Evolutionary conservation across 768 basidiomycete genomes (phyloP), one percentile per base, ranked within the genome.

Genomic region (Trametes gibbosa): DNA sequence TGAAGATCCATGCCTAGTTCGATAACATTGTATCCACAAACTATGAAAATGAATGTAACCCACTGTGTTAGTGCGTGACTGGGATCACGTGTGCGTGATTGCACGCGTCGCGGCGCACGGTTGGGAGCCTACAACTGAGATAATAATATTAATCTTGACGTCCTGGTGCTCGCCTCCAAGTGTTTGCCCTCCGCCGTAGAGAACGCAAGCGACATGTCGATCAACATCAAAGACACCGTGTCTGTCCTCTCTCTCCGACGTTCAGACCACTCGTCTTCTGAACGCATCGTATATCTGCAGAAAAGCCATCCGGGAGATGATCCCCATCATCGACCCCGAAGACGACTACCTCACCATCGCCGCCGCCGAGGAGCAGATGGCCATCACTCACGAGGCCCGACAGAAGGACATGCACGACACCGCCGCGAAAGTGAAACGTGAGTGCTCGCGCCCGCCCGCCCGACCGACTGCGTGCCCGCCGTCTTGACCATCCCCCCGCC

Each of bases 321-420:
- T 81, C 32, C 79, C 81, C 3, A 84, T 90, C 57, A 88, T 92
- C 54, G 85, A 89, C 66, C 87, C 89, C 12, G 85, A 87, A 42
- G 88, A 90, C 53, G 90, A 92, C 70, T 90, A 84, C 68, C 73
- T 87, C 57, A 86, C 87, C 13, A 89, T 92, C 49, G 83, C 85
- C 16, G 83, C 81, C 7, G 85, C 89, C 8, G 88, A 92, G 64
- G 84, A 90, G 58, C 84, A 80, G 63, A 84, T 90, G 68, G 80
- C 80, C 14, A 65, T 77, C 7, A 82, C 82, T 10, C 82, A 86
- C 59, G 74, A 79, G 7, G 77, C 73, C 53, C 75, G 84, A 50
- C 87, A 82, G 72, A 86, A 84, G 65, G 87, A 88, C 45, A 70
- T 87, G 0, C 89, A 91, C 47, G 83, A 87, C 46, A 79, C 83